Conservation (phyloP, 768 basidiomycete genomes). For the Thelephora ganbajun region DNA sequence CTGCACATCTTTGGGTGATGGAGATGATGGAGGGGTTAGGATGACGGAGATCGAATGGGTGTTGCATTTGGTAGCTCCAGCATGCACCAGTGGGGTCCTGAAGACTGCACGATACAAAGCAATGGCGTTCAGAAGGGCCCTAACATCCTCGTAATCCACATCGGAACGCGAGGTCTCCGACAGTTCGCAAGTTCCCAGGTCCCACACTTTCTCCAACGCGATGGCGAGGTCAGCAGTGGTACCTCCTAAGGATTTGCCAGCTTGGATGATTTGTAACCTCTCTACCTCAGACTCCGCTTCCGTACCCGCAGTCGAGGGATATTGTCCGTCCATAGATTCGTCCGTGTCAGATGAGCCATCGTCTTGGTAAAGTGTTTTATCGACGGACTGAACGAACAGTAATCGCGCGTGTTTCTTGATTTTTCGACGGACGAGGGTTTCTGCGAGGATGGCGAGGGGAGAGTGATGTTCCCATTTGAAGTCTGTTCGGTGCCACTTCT, state of each 20-base stretch:
- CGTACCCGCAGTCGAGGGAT: constrained; percentile 16
- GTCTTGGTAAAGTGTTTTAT: constrained; percentile 2
- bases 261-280: constrained; percentile 36
- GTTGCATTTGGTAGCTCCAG: constrained; percentile 1
- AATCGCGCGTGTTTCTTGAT: constrained; percentile 36
- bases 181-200: constrained; percentile 19
- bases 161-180: constrained; percentile 19
- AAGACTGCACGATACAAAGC: constrained; percentile 52
- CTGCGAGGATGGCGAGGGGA: constrained; percentile 36
- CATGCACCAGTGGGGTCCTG: constrained; percentile 14
- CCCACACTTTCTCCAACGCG: constrained; percentile 44
- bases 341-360: constrained; percentile 5
- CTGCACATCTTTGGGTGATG: constrained; percentile 24
- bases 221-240: constrained; percentile 36
- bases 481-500: constrained; percentile 15
- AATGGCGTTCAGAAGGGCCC: constrained; percentile 41
- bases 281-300: constrained; percentile 22
- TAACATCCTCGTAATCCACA: constrained; percentile 24
- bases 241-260: constrained; percentile 53
- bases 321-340: constrained; percentile 4
- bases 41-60: constrained; percentile 22
- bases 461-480: constrained; percentile 13
- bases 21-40: constrained; percentile 49
- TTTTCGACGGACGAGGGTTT: constrained; percentile 33
- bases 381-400: constrained; percentile 36